Evolutionary conservation across 805 yeast genomes (phyloP), one percentile per base, ranked within the genome.

Genomic region (Teunomyces kruisii): DNA sequence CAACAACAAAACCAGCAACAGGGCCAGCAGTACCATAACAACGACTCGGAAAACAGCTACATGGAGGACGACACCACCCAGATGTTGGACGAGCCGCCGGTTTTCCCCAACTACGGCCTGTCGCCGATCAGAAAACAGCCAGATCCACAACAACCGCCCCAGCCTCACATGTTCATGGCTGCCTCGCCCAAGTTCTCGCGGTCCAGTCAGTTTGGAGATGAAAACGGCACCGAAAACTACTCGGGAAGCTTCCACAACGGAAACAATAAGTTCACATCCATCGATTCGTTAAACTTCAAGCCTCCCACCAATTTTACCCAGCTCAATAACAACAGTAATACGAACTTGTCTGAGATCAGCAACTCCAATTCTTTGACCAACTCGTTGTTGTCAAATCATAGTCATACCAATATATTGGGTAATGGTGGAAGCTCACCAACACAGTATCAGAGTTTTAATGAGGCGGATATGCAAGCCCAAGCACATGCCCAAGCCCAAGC

Each of bases 261-360:
- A 47, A 48, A 36, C 46, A 56, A 53, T 39, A 60, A 65, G 44
- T 67, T 68, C 49, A 65, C 69, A 38, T 66, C 70, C 43, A 63
- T 72, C 28, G 77, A 71, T 47, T 61, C 68, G 36, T 52, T 67
- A 45, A 56, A 53, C 39, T 72, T 70, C 50, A 66, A 63, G 42
- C 77, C 77, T 3, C 76, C 76, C 1, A 54, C 65, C 5, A 59
- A 54, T n/a, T 71, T 72, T 52, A 71, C 75, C 12, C 68, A 67
- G 44, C 56, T 72, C 49, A 64, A 63, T 51, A 72, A 72, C 51
- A 55, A 56, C 46, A 67, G 74, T 50, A 68, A 59, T 44, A 67
- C 75, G 9, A 70, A 72, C 46, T 54, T 72, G 36, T 65, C 72
- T 4, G 75, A 68, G 17, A 58, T 63, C 26, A 65, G 69, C 45